Conservation (phyloP, 176 grass and related monocot genomes). For the Hsuehochloa calcarea region DNA sequence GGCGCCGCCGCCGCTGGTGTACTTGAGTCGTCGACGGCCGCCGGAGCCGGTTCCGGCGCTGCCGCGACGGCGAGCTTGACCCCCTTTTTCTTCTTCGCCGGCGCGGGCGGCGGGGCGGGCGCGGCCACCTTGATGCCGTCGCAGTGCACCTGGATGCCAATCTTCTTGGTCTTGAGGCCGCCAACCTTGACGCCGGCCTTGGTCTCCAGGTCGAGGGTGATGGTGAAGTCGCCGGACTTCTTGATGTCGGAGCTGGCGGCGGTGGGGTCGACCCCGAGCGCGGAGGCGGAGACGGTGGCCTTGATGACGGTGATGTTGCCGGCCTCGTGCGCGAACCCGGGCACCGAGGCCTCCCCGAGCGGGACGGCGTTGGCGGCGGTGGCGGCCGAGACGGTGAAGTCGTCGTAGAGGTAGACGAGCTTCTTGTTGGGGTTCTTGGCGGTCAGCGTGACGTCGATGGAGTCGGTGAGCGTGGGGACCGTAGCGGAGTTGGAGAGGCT, state of each 20-base stretch:
- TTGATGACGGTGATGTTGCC: conserved; percentile 77
- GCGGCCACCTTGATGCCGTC: conserved; percentile 57
- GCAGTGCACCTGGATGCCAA: conserved; percentile 75
- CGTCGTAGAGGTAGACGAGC: conserved; percentile 90
- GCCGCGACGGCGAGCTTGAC: conserved; percentile 27
- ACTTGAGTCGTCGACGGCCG: conserved; percentile 5
- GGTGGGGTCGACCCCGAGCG: conserved; percentile 65
- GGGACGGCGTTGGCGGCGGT: conserved; percentile 59
- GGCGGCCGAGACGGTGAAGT: conserved; percentile 58
- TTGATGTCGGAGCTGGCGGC: conserved; percentile 71
- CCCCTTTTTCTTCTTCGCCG: conserved; percentile 46
- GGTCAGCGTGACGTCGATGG: conserved; percentile 70
- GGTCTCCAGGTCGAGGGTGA: conserved; percentile 76
- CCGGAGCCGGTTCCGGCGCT: neutral
- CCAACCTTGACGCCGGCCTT: conserved; percentile 87
- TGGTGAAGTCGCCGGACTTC: conserved; percentile 59
- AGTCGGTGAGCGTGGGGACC: conserved; percentile 51
- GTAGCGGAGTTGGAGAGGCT: conserved; percentile 56
- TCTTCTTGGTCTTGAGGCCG: conserved; percentile 71
- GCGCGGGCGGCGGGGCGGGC: conserved; percentile 15
- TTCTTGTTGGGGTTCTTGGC: conserved; percentile 91
- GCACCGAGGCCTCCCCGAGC: conserved; percentile 63
- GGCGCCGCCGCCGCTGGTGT: conserved; percentile 3
- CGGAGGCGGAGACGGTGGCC: conserved; percentile 50
- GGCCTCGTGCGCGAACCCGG: conserved; percentile 73